Evolutionary conservation across 1,139 yeast species (phyloP).

Genomic region (Ogataea hybrid): DNA sequence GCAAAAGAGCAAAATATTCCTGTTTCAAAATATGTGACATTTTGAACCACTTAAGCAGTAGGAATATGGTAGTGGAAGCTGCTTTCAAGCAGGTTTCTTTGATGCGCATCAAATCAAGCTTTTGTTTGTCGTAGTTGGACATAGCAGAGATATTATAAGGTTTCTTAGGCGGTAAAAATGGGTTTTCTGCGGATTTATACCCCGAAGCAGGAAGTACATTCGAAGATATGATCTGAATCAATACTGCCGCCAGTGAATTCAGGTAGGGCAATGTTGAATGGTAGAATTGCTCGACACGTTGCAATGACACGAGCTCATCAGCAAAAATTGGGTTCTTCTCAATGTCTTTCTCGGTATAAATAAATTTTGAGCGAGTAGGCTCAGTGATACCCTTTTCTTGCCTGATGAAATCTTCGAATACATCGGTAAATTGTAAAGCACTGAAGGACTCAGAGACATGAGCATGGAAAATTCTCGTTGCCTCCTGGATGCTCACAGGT

Average conservation of each 20-base stretch:
- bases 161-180: constrained; percentile 1
- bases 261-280: constrained; percentile 48
- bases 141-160: constrained; percentile 9
- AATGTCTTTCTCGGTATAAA: constrained; percentile 22
- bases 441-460: constrained; percentile 67
- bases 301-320: constrained; percentile 43
- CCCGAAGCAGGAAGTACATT: constrained; percentile 32
- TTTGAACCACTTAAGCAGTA: constrained; percentile 75
- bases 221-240: constrained; percentile 59
- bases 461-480: constrained; percentile 59
- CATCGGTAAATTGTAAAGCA: constrained; percentile 45
- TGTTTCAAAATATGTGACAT: constrained; percentile 72
- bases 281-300: constrained; percentile 64
- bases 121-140: constrained; percentile 30
- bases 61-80: constrained; percentile 50
- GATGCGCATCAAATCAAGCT: constrained; percentile 54
- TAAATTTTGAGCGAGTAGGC: constrained; percentile 4
- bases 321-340: constrained; percentile 35
- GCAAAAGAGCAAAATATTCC: constrained; percentile 67
- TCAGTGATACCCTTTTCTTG: constrained; percentile 58
- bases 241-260: constrained; percentile 60
- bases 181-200: constrained; percentile 9
- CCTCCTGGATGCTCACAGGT: constrained; percentile 81
- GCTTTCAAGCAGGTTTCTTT: constrained; percentile 69
- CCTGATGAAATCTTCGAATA: constrained; percentile 50